A percentile compares a stretch with the other conserved stretches of the same genome.
phyloP scores from a whole-genome alignment of 1,284 basidiomycete genomes.

The Entoloma clypeatum region DNA sequence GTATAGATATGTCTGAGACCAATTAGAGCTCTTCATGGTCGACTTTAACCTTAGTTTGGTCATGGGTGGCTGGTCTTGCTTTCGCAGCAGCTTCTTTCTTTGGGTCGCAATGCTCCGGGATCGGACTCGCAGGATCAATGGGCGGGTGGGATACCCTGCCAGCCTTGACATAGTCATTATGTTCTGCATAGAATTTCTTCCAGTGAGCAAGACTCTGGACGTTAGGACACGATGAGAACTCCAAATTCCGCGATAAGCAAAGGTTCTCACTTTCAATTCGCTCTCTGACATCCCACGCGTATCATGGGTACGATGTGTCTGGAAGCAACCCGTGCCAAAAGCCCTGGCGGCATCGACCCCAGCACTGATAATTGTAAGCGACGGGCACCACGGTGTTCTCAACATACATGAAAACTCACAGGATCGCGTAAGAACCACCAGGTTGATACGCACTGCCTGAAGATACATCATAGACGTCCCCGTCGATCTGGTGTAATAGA shows the following conservation, averaged over 20 bases:
- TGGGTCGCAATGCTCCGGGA: conserved; percentile 76
- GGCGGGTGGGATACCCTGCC: conserved; percentile 72
- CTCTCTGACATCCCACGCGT: conserved; percentile 71
- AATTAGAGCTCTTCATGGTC: conserved; percentile 13
- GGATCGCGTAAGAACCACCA: conserved; percentile 81
- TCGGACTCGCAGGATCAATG: conserved; percentile 75
- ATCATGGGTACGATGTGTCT: conserved; percentile 87
- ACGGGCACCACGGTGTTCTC: conserved; percentile 12
- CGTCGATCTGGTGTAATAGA: conserved; percentile 64
- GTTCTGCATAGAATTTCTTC: conserved; percentile 84
- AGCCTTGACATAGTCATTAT: conserved; percentile 74
- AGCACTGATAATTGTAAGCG: conserved; percentile 48
- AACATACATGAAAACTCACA: conserved; percentile 48
- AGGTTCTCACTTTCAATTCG: conserved; percentile 69
- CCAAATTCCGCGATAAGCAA: conserved; percentile 5
- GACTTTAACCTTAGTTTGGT: conserved; percentile 13
- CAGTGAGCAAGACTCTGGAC: conserved; percentile 74
- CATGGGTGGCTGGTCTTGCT: conserved; percentile 20
- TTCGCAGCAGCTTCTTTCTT: conserved; percentile 41
- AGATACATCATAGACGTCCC: conserved; percentile 91
- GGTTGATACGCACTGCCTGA: conserved; percentile 83
- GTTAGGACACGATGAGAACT: conserved; percentile 2
- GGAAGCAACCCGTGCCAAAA: conserved; percentile 92
- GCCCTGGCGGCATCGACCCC: conserved; percentile 86
- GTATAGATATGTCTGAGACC: conserved; percentile 19